A percentile compares a stretch with the other conserved stretches of the same genome.
These are phyloP conservation scores for Colletotrichum filicis DNA, from an alignment of 2,329 filamentous ascomycete species.

Conservation along the genomic window DNA sequence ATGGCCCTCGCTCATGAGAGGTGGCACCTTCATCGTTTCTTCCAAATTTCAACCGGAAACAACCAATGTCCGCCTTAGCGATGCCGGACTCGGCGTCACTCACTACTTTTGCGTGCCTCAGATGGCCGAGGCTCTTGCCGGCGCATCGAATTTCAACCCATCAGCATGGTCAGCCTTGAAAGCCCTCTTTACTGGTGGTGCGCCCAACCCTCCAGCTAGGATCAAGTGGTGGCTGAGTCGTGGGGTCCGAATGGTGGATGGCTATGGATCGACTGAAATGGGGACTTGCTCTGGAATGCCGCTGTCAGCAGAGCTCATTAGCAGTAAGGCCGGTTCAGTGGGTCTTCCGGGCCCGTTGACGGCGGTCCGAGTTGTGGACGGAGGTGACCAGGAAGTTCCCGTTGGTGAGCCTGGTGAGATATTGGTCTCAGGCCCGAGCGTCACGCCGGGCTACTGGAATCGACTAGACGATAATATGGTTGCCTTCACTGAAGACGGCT, in stretches of 20 bases:
- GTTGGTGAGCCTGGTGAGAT: conserved; percentile 22
- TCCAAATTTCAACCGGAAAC: conserved; percentile 19
- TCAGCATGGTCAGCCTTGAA: conserved; percentile 19
- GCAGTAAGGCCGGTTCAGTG: conserved; percentile 25
- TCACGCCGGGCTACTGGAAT: conserved; percentile 29
- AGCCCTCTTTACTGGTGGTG: conserved; percentile 26
- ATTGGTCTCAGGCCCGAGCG: conserved; percentile 13
- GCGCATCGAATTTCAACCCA: conserved; percentile 14
- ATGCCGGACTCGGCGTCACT: background rate
- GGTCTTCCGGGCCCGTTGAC: conserved; percentile 26
- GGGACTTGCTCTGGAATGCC: conserved; percentile 28
- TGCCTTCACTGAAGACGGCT: conserved; percentile 28
- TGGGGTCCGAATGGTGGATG: conserved; percentile 23
- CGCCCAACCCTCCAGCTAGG: conserved; percentile 23
- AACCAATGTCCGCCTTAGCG: conserved; percentile 16
- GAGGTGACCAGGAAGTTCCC: conserved; percentile 1
- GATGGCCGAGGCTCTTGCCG: conserved; percentile 28
- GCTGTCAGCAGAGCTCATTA: conserved; percentile 5
- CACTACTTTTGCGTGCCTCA: conserved; percentile 34
- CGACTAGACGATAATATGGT: conserved; percentile 9
- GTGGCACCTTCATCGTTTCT: conserved; percentile 19
- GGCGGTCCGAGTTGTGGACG: conserved; percentile 24
- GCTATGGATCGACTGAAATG: conserved; percentile 28
- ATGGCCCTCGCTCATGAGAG: conserved; percentile 17
- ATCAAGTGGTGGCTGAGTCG: conserved; percentile 28